Conservation (phyloP, 1,284 basidiomycete genomes). For the Fomitopsis schrenkii region DNA sequence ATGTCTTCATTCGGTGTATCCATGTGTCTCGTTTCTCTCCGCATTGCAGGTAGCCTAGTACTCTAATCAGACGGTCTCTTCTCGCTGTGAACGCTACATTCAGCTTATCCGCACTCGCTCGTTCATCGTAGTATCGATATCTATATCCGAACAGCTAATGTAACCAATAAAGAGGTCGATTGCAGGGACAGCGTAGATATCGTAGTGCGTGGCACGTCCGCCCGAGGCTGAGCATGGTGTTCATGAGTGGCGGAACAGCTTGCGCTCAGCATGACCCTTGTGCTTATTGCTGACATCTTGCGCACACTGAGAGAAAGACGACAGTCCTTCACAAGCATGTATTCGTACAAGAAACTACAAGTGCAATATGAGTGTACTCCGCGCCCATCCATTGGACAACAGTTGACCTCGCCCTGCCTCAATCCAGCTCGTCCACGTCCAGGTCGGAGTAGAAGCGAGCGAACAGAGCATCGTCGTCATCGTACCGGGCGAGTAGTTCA, state of each 20-base stretch:
- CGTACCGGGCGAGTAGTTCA: too few relatives aligned
- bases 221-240: too few relatives aligned
- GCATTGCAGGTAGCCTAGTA: not conserved
- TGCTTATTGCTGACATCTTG: too few relatives aligned
- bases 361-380: too few relatives aligned
- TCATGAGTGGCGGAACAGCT: too few relatives aligned
- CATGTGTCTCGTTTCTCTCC: not conserved
- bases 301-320: not conserved
- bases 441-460: too few relatives aligned
- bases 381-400: too few relatives aligned
- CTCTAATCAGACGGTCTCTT: not conserved
- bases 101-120: not conserved
- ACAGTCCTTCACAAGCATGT: not conserved
- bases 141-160: not conserved
- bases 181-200: not conserved
- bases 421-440: too few relatives aligned
- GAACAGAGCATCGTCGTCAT: too few relatives aligned
- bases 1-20: not conserved
- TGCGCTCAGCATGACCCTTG: too few relatives aligned
- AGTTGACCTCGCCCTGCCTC: too few relatives aligned
- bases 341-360: too few relatives aligned
- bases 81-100: not conserved
- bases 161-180: not conserved
- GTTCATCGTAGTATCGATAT: not conserved
- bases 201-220: not conserved